Evolutionary conservation across 2,329 filamentous ascomycete genomes (phyloP).

Genomic region (Ophiostoma fasciatum): DNA sequence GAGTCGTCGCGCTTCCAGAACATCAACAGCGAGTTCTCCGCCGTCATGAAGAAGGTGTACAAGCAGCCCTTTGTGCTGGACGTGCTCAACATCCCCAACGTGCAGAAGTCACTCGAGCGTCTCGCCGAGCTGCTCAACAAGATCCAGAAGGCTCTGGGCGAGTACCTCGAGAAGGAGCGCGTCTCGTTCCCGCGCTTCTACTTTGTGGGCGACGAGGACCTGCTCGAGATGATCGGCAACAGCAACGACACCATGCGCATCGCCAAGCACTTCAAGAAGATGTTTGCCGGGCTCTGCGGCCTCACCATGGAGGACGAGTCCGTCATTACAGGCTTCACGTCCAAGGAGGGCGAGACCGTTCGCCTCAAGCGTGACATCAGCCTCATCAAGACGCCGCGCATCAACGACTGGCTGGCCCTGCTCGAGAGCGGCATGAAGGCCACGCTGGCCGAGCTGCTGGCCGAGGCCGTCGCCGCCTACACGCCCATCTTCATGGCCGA

Average conservation of each 20-base stretch:
- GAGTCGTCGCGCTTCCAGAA: constrained; percentile 97
- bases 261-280: constrained; percentile 98
- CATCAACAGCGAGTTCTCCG: constrained; percentile 96
- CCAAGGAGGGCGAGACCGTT: constrained; percentile 86
- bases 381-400: constrained; percentile 81
- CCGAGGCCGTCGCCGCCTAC: constrained; percentile 74
- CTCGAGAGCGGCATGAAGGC: constrained; percentile 88
- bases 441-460: constrained; percentile 78
- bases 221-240: constrained; percentile 98
- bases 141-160: constrained; percentile 95
- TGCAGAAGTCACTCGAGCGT: constrained; percentile 89
- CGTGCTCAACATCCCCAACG: constrained; percentile 86
- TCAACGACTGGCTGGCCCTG: constrained; percentile 97
- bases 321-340: constrained; percentile 82
- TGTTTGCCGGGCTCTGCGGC: constrained; percentile 94
- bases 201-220: constrained; percentile 96
- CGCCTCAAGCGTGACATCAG: constrained; percentile 82
- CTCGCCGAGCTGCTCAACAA: constrained; percentile 96
- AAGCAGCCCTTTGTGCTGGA: constrained; percentile 93
- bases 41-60: constrained; percentile 99
- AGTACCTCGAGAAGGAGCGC: constrained; percentile 95
- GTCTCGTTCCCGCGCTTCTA: constrained; percentile 98
- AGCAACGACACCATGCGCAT: constrained; percentile 95
- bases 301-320: constrained; percentile 82
- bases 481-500: constrained; percentile 60